phyloP scores from a whole-genome alignment of 192 early-diverging fungal genomes.

The Gamsiella multidivaricata region DNA sequence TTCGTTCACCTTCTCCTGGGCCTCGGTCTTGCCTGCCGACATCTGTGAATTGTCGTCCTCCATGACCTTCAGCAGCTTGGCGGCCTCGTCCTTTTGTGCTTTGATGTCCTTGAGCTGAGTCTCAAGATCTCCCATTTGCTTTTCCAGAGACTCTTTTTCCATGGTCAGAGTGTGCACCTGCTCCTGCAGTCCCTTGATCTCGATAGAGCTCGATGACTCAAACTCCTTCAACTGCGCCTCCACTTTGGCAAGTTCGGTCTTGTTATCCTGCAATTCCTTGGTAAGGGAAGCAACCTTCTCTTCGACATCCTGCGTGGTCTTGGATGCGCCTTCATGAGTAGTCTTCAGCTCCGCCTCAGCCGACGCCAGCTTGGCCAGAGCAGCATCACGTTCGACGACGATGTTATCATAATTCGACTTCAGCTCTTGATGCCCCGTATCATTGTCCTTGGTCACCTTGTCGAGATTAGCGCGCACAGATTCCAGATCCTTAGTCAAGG shows the following conservation, averaged over 20 bases:
- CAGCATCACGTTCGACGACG: constrained; percentile 9
- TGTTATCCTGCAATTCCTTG: constrained; percentile 29
- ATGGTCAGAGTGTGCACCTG: constrained; percentile 10
- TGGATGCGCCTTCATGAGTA: constrained; percentile 13
- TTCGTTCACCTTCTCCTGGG: constrained; percentile 54
- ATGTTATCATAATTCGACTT: constrained; percentile 6
- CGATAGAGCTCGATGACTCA: constrained; percentile 1
- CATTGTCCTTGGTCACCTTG: neutral
- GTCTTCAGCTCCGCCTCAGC: constrained; percentile 9
- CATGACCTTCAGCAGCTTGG: constrained; percentile 37
- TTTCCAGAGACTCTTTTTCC: constrained; percentile 5
- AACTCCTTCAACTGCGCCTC: constrained; percentile 20
- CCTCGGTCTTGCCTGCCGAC: constrained; percentile 52
- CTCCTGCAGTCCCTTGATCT: constrained; percentile 24
- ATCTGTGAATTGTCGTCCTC: constrained; percentile 51
- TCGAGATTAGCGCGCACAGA: constrained; percentile 14
- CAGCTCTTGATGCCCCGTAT: neutral
- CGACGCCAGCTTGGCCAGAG: constrained; percentile 11
- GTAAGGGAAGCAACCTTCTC: constrained; percentile 17
- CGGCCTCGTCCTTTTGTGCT: constrained; percentile 28
- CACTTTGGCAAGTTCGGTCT: constrained; percentile 13
- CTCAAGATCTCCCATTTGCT: constrained; percentile 24
- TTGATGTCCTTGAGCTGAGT: constrained; percentile 23
- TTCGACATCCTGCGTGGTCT: neutral
- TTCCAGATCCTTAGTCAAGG: constrained; percentile 23